Base-by-base conservation (phyloP, 1,139 yeast species). In the Nakaseomyces sp. region DNA sequence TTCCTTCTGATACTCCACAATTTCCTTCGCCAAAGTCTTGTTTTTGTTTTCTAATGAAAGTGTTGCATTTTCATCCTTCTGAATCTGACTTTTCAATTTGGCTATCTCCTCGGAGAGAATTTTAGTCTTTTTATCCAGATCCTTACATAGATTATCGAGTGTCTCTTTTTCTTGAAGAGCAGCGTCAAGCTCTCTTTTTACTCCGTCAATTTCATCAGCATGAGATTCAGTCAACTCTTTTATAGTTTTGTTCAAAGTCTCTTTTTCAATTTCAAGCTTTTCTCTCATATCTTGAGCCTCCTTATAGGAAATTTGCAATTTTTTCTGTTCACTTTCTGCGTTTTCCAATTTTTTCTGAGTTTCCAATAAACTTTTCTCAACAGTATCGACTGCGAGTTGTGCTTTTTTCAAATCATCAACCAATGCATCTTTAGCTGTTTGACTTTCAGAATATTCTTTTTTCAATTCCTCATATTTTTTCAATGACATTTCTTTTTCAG, bases 141-240 rank as follows among this genome's bases (percentile, higher is more conserved):
- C 24, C 24, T 17, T 19, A 10, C 10, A 32, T 6, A 8, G 5
- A 18, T 12, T 8, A 8, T 32, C 36, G 4, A 32, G n/a, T 5
- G 22, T 8, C 5, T 17, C 13, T 24, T 32, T 32, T 32, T 32
- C 36, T 32, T 17, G 24, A 5, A 15, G 7, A 5, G 13, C 13
- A 5, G 6, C 12, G 20, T 35, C 38, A 35, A 35, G 29, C 12
- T 33, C 38, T 13, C 16, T 37, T 20, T 55, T 50, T 8, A 59
- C 39, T 0, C 45, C 36, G 3, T 43, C 25, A 1, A 50, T 24
- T 17, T 45, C 31, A 8, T 43, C 44, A 1, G 19, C 5, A 13
- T 30, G 25, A 32, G 46, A 43, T 13, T 37, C 32, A 37, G 49
- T 49, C n/a, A 42, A 41, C 0, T 42, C 45, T 1, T 45, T 40